phyloP scores from a whole-genome alignment of 2,329 filamentous ascomycete genomes.

The Pseudogymnoascus sp. region DNA sequence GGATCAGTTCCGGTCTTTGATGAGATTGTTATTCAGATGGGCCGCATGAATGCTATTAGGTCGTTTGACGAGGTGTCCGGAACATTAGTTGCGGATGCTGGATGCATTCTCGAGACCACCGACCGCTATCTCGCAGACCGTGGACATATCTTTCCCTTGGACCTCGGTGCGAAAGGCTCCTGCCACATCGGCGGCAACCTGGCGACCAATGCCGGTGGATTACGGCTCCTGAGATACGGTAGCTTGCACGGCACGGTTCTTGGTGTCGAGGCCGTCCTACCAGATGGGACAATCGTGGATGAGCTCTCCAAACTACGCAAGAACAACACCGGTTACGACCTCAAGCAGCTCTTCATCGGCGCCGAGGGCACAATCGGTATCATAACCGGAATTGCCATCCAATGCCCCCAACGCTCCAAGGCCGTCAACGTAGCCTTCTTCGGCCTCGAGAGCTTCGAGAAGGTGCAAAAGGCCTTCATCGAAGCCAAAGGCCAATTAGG shows the following conservation, averaged over 20 bases:
- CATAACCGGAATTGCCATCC: constrained; percentile 80
- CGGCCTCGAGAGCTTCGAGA: constrained; percentile 80
- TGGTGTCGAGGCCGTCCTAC: constrained; percentile 85
- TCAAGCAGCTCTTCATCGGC: constrained; percentile 95
- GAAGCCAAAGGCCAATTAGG: constrained; percentile 85
- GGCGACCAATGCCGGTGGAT: constrained; percentile 86
- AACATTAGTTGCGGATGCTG: constrained; percentile 81
- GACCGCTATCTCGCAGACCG: constrained; percentile 78
- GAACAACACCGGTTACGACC: constrained; percentile 97
- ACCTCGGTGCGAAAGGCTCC: constrained; percentile 94
- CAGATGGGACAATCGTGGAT: constrained; percentile 85
- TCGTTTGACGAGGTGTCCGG: constrained; percentile 92
- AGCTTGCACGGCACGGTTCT: constrained; percentile 89
- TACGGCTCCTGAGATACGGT: constrained; percentile 84
- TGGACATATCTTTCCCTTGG: constrained; percentile 85
- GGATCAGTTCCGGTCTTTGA: constrained; percentile 96
- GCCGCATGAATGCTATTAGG: constrained; percentile 82
- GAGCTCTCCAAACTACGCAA: constrained; percentile 84
- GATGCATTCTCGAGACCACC: constrained; percentile 79
- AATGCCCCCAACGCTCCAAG: constrained; percentile 78
- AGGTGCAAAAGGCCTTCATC: constrained; percentile 76
- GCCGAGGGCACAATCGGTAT: constrained; percentile 92
- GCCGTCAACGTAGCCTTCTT: constrained; percentile 95
- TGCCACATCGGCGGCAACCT: constrained; percentile 96
- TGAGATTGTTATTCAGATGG: constrained; percentile 88